Base-by-base conservation (phyloP, 352 stramenopile species). In the Phytophthora pisi region DNA sequence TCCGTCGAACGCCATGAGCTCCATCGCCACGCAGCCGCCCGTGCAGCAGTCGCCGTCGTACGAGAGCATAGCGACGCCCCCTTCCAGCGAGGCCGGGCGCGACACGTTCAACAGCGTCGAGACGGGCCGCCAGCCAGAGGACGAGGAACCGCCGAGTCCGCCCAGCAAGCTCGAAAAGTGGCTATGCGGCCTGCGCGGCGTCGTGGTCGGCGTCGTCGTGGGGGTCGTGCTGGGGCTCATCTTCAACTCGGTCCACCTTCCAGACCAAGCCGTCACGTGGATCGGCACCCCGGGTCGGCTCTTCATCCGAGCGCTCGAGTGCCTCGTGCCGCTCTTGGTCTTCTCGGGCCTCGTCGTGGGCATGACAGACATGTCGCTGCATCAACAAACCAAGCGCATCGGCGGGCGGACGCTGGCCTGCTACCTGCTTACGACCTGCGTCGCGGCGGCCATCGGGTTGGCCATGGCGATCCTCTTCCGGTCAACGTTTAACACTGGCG, bases 241-340 rank as follows among this genome's bases (percentile, higher is more conserved):
- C 10, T 54, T 80, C 52, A 76, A 76, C 52, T 61, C 60, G 18
- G 57, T 70, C 10, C 31, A 64, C 40, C 47, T 74, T 34, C 70
- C 61, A 7, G 51, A 10, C 11, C 26, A 70, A 1, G 62, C 70
- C 20, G 62, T 62, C 45, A 74, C 66, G 2, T 86, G 79, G 79
- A 68, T 86, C 50, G 70, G 59, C 45, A 67, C 70, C 13, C 68
- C 69, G 8, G 79, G 79, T 46, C 59, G 58, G 2, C 78, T 88
- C 47, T 88, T 88, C 63, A 74, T 88, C 43, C 74, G 74, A 51
- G 79, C 77, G 4, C 54, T 88, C 46, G 73, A 79, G 47, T 88
- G 79, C 6, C 54, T 86, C 47, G 75, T 88, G 46, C 66, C 70
- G 4, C 74, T 75, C 2, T 26, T 86, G 24, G 75, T 88, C 26